Base-by-base conservation (phyloP, 805 yeast species). In the Candida endomychidarum region DNA sequence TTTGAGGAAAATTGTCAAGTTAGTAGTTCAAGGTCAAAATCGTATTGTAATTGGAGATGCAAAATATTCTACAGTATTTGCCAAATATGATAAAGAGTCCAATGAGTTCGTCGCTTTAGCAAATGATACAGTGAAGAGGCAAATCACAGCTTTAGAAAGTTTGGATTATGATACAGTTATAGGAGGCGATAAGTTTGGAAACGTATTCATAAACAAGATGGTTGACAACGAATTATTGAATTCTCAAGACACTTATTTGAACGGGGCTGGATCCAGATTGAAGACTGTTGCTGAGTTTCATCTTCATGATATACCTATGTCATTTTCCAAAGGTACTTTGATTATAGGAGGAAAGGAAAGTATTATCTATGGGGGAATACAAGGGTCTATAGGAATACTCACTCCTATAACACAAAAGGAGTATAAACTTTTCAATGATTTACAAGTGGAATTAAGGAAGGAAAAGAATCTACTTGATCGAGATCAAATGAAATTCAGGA, bases 161-260 rank as follows among this genome's bases (percentile, higher is more conserved):
- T 61, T 93, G 4, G 98, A 93, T 56, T 75, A 78, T 46, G 80
- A 79, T 41, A 88, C 96, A 0, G 77, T 85, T 1, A 65, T 84
- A 28, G 87, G 86, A 1, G 96, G 96, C 10, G 98, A 93, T 57
- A 82, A 81, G 53, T 88, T 85, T 61, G 97, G 98, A 0, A 86
- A 83, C 50, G 34, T 89, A 0, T 80, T 83, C 60, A 74, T 86
- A 1, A 61, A 87, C 28, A 65, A 96, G 43, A 60, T 83, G 28
- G 77, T 83, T 0, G 75, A 71, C 36, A 86, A 81, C 39, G 61
- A 63, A 60, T 49, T 64, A 15, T 34, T 57, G n/a, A 54, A 58
- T 43, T 52, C 49, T 37, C 63, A 54, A 32, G 70, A 63, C 10
- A 40, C 54, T 10, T 56, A 38, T 34, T 56, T 77, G 31, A 75